Evolutionary conservation across 1,284 basidiomycete species (phyloP).

Genomic region (Cystobasidium slooffiae): DNA sequence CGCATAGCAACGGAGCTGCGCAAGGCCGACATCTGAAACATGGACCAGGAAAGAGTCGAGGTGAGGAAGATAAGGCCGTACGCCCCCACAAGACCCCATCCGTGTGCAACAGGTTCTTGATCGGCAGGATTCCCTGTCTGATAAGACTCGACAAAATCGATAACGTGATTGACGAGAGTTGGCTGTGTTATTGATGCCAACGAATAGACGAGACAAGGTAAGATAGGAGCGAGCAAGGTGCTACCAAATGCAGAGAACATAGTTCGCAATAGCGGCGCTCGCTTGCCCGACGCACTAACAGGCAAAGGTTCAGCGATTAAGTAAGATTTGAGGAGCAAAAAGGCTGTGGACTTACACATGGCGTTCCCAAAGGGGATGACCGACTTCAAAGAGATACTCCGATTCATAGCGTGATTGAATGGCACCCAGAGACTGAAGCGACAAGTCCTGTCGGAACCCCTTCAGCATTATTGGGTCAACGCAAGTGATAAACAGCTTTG

Average conservation of each 20-base stretch:
- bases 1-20: slow-evolving; percentile 50
- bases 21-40: slow-evolving; percentile 40
- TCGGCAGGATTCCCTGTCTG: slow-evolving; percentile 19
- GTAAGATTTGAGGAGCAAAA: neutral
- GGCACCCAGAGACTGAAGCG: slow-evolving; percentile 22
- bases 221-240: slow-evolving; percentile 48
- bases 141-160: slow-evolving; percentile 51
- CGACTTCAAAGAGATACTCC: slow-evolving; percentile 21
- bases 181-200: slow-evolving; percentile 50
- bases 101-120: slow-evolving; percentile 47
- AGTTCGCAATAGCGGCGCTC: slow-evolving; percentile 44
- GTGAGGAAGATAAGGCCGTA: slow-evolving; percentile 52
- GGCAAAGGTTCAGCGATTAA: neutral
- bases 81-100: slow-evolving; percentile 54
- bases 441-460: slow-evolving; percentile 16
- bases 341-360: slow-evolving; percentile 17
- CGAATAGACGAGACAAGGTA: slow-evolving; percentile 49
- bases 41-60: slow-evolving; percentile 30
- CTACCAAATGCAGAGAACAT: slow-evolving; percentile 49
- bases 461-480: slow-evolving; percentile 32
- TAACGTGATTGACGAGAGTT: slow-evolving; percentile 50
- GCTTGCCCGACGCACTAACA: slow-evolving; percentile 3
- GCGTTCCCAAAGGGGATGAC: slow-evolving; percentile 16
- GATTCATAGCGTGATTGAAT: slow-evolving; percentile 36
- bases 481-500: slow-evolving; percentile 35